phyloP scores from a whole-genome alignment of 192 early-diverging fungal species.

The Backusella tarrabulga region DNA sequence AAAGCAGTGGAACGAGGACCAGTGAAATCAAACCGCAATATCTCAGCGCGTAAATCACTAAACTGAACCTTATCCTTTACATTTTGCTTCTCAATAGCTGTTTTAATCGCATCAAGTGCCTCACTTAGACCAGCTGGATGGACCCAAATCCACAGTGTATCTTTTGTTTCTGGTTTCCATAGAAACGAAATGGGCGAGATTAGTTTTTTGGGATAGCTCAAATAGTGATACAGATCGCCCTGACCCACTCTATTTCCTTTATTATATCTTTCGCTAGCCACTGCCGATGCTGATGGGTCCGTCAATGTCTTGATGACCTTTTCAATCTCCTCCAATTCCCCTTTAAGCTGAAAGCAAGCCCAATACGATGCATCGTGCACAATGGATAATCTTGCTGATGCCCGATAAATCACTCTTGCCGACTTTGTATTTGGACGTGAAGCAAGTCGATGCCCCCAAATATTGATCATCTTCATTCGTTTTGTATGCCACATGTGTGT shows the following conservation, averaged over 20 bases:
- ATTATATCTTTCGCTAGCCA: constrained; percentile 51
- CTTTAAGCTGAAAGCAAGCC: constrained; percentile 68
- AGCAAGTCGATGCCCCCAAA: constrained; percentile 81
- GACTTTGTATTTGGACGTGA: constrained; percentile 86
- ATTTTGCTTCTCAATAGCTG: constrained; percentile 13
- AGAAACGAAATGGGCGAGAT: constrained; percentile 77
- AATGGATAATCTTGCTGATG: constrained; percentile 71
- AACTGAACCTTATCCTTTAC: background rate
- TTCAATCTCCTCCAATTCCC: constrained; percentile 47
- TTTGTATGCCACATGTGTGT: constrained; percentile 99
- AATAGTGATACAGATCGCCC: constrained; percentile 49
- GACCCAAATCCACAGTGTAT: constrained; percentile 73
- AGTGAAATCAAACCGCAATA: constrained; percentile 82
- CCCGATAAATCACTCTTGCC: constrained; percentile 70
- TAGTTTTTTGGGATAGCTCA: constrained; percentile 53
- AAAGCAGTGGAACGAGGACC: constrained; percentile 82
- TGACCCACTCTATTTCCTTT: constrained; percentile 59
- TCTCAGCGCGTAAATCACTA: constrained; percentile 53
- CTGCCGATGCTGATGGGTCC: constrained; percentile 56
- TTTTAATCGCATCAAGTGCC: constrained; percentile 36
- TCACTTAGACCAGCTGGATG: constrained; percentile 68
- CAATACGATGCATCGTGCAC: constrained; percentile 87
- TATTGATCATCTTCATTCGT: constrained; percentile 89
- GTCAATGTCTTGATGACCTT: constrained; percentile 50
- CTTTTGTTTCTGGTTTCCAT: constrained; percentile 57